These are phyloP conservation scores for Kazachstania kunashirensis DNA, from an alignment of 805 yeast species.

Conservation along the genomic window DNA sequence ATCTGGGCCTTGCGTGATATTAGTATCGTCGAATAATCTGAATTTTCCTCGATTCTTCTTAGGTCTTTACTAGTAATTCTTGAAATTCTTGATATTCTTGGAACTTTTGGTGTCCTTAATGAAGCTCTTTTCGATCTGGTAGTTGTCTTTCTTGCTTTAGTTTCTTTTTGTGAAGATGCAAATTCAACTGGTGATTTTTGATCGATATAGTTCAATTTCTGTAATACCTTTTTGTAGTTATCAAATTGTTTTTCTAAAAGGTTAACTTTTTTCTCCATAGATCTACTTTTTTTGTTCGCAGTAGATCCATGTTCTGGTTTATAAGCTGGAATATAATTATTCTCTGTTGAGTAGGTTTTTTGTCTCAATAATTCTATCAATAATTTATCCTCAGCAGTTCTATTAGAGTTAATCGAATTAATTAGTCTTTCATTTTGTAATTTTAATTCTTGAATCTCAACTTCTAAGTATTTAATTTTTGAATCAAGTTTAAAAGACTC, in stretches of 20 bases:
- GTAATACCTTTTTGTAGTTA: slow-evolving; percentile 19
- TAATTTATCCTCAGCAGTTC: slow-evolving; percentile 21
- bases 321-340: neutral
- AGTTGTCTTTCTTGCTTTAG: neutral
- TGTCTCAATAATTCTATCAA: slow-evolving; percentile 9
- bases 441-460: slow-evolving; percentile 27
- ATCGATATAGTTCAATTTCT: slow-evolving; percentile 8
- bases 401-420: slow-evolving; percentile 21
- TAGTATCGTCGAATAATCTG: slow-evolving; percentile 11
- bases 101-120: neutral
- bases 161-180: neutral
- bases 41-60: slow-evolving; percentile 20
- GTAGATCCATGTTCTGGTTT: neutral
- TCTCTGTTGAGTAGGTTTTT: neutral
- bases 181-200: neutral
- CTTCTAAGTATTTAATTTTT: slow-evolving; percentile 27
- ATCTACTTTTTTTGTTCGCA: slow-evolving; percentile 5
- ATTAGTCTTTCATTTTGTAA: slow-evolving; percentile 28
- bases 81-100: slow-evolving; percentile 12
- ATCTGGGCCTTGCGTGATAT: neutral
- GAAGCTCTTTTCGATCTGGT: neutral
- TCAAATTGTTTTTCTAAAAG: slow-evolving; percentile 24
- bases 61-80: slow-evolving; percentile 20
- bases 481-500: slow-evolving; percentile 18
- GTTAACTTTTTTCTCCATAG: slow-evolving; percentile 21